phyloP scores from a whole-genome alignment of 371 early-diverging fungal species.

The Phascolomyces articulosus region DNA sequence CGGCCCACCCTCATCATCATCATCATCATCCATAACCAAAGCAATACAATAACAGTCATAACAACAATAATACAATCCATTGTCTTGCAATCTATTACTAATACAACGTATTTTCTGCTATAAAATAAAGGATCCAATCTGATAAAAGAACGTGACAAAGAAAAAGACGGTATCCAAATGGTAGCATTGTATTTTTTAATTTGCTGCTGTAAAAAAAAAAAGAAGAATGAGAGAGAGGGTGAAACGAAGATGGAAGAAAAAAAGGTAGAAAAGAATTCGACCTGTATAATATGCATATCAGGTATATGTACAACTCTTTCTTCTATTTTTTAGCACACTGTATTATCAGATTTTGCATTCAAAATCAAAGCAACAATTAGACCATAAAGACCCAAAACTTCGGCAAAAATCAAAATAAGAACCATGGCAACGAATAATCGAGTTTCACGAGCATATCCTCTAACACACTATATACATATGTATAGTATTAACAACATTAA shows the following conservation, averaged over 20 bases:
- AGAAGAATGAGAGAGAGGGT: neutral
- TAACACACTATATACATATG: constrained; percentile 55
- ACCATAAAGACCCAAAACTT: constrained; percentile 92
- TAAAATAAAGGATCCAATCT: too few relatives aligned
- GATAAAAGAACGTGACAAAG: too few relatives aligned
- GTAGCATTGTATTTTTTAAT: too few relatives aligned
- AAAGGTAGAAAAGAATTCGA: neutral
- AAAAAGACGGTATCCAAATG: too few relatives aligned
- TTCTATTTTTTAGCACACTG: constrained; percentile 31
- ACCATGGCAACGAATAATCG: constrained; percentile 86
- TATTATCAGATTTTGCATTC: constrained; percentile 70
- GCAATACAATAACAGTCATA: too few relatives aligned
- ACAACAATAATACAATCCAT: too few relatives aligned
- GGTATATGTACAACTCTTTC: neutral
- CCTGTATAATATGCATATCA: neutral
- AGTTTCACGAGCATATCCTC: constrained; percentile 92
- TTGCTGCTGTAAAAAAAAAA: neutral
- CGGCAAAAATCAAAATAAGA: constrained; percentile 92
- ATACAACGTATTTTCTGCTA: too few relatives aligned
- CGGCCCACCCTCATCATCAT: neutral
- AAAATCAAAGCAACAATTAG: constrained; percentile 86
- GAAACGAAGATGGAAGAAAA: neutral
- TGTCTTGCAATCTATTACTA: too few relatives aligned
- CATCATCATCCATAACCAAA: neutral
- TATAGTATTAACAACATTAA: neutral